These are phyloP conservation scores for Cyclotella choctawhatcheeana DNA, from an alignment of 108 stramenopile species.

Conservation along the genomic window DNA sequence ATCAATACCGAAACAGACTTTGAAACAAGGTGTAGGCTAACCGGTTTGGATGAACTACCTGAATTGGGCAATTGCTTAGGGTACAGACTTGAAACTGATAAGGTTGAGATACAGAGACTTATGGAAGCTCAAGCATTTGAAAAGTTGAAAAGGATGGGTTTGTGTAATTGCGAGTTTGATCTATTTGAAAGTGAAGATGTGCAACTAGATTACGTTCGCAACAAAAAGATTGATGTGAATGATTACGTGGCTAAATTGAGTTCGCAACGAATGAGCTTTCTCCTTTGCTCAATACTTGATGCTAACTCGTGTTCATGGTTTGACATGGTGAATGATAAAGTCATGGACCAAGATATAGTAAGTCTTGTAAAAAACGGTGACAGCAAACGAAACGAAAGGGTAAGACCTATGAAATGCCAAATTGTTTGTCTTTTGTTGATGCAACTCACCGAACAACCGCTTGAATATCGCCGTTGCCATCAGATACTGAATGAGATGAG, in stretches of 20 bases:
- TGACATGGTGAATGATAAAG: conserved; percentile 12
- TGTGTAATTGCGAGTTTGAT: background rate
- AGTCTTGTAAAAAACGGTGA: background rate
- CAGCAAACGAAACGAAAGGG: background rate
- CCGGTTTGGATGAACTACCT: background rate
- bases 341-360: background rate
- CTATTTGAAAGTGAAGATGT: background rate
- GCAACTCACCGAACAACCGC: background rate
- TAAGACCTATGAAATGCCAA: background rate
- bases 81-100: background rate
- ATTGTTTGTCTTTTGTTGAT: background rate
- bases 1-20: background rate
- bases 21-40: background rate
- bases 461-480: background rate
- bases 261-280: conserved; percentile 3
- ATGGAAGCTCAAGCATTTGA: background rate
- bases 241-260: background rate
- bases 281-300: background rate
- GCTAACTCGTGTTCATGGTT: conserved; percentile 14
- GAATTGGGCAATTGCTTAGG: background rate
- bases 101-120: conserved; percentile 1
- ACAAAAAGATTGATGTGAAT: background rate
- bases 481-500: conserved; percentile 24
- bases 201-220: background rate
- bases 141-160: conserved; percentile 4